A percentile compares a stretch with the other conserved stretches of the same genome.
Evolutionary conservation across 306 rosid species (phyloP).

Genomic region (Vigna radiata): DNA sequence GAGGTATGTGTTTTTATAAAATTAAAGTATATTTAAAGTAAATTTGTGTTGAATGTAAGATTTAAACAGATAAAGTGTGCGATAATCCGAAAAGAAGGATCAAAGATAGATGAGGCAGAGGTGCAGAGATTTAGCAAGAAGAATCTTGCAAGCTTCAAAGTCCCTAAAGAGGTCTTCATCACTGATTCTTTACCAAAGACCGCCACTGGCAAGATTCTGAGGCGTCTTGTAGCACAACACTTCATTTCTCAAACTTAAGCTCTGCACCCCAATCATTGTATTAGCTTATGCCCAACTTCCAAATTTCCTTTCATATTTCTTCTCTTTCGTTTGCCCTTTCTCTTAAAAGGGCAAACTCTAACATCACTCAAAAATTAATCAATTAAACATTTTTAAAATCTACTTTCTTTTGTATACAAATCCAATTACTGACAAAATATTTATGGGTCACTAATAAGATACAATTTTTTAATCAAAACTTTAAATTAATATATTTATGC

Average conservation of each 20-base stretch:
- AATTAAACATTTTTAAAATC: too few species aligned
- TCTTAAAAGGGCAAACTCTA: not conserved
- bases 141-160: constrained; percentile 82
- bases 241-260: constrained; percentile 59
- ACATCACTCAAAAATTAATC: too few species aligned
- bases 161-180: constrained; percentile 78
- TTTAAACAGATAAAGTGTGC: constrained; percentile 81
- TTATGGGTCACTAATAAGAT: too few species aligned
- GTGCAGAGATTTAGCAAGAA: constrained; percentile 74
- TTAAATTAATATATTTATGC: too few species aligned
- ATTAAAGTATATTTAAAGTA: too few species aligned
- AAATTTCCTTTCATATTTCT: not conserved
- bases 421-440: too few species aligned
- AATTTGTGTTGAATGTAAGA: not conserved
- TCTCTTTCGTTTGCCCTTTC: too few species aligned
- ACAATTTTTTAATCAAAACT: too few species aligned
- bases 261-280: constrained; percentile 25
- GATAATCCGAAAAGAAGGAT: constrained; percentile 73
- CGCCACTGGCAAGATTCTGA: constrained; percentile 80
- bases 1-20: constrained; percentile 57
- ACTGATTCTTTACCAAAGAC: constrained; percentile 85
- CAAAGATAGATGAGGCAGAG: constrained; percentile 60
- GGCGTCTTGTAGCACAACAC: constrained; percentile 81
- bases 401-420: too few species aligned
- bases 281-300: not conserved